Conservation (phyloP, 192 early-diverging fungal genomes). For the Backusella tarrabulga region DNA sequence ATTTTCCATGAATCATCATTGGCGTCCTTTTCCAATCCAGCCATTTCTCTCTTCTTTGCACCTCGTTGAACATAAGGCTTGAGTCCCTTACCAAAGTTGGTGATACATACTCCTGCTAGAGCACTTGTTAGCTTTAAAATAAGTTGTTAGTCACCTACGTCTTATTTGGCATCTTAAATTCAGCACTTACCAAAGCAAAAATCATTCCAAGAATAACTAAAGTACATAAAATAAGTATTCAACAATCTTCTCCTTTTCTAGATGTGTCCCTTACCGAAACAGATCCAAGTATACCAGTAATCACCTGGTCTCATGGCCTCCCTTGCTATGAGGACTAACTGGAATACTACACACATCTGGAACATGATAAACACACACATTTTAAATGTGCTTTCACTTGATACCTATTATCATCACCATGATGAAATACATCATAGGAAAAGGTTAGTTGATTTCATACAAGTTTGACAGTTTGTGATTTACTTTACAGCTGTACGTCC, state of each 20-base stretch:
- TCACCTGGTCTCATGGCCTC: slow-evolving; percentile 14
- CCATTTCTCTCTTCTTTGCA: slow-evolving; percentile 13
- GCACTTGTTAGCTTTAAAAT: slow-evolving; percentile 6
- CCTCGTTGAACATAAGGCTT: slow-evolving; percentile 31
- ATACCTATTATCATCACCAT: slow-evolving; percentile 12
- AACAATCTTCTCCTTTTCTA: not conserved
- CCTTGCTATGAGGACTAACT: slow-evolving; percentile 27
- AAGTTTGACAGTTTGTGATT: not conserved
- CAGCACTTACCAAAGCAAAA: slow-evolving; percentile 21
- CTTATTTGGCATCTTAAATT: not conserved
- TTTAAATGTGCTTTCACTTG: slow-evolving; percentile 14
- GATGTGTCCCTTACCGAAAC: slow-evolving; percentile 28
- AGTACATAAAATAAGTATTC: not conserved
- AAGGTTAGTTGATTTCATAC: not conserved
- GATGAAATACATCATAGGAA: not conserved
- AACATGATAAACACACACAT: slow-evolving; percentile 34
- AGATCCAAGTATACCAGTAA: slow-evolving; percentile 39
- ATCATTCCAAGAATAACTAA: slow-evolving; percentile 31
- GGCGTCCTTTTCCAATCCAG: not conserved
- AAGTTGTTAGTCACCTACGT: not conserved
- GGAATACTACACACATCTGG: slow-evolving; percentile 34
- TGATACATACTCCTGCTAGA: slow-evolving; percentile 25
- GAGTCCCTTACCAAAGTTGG: slow-evolving; percentile 32
- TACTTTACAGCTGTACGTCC: slow-evolving; percentile 31
- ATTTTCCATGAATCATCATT: slow-evolving; percentile 24